Base-by-base conservation (phyloP, 305 asterid genomes). In the Fraxinus platypoda region DNA sequence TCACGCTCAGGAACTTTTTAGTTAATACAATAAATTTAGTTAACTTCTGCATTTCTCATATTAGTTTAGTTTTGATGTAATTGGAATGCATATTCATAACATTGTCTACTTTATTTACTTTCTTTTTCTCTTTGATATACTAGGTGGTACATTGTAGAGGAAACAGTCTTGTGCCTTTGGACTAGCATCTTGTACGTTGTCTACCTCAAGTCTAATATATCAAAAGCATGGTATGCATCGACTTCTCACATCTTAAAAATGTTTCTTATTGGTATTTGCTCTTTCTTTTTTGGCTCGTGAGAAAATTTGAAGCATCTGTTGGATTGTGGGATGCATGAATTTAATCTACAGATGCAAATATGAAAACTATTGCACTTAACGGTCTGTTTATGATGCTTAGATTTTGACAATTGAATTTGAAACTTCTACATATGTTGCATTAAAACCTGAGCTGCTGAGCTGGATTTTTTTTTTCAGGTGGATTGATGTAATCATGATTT, bases 71-170 rank as follows among this genome's bases (percentile, higher is more conserved):
- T 75, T 70, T 72, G 68, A 34, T 80, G 54, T 75, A 74, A 46
- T 46, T 54, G 38, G 78, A 75, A 64, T 57, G 37, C 78, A 21
- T 59, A 21, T 21, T 59, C 30, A 81, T 80, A 13, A 46, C 19
- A 52, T 17, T 77, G 33, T 85, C 52, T 46, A 68, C 43, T 64
- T 85, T 35, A 74, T 80, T 82, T 33, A 72, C 19, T 21, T 6
- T 59, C 23, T 21, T 59, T 59, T 3, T 46, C 59, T 15, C 72
- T 31, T 80, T 31, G 76, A 81, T 87, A 57, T 71, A 54, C 82
- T 90, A 94, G 99, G 99, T 95, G 95, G 98, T 95, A 94, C 91
- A 88, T 95, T 85, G 91, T 82, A 59, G 95, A 85, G 90, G 98
- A 95, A 90, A 87, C 98, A 76, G 91, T 90, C 52, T 83, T 95